Base-by-base conservation (phyloP, 768 basidiomycete species). In the Rhizopogon salebrosus region DNA sequence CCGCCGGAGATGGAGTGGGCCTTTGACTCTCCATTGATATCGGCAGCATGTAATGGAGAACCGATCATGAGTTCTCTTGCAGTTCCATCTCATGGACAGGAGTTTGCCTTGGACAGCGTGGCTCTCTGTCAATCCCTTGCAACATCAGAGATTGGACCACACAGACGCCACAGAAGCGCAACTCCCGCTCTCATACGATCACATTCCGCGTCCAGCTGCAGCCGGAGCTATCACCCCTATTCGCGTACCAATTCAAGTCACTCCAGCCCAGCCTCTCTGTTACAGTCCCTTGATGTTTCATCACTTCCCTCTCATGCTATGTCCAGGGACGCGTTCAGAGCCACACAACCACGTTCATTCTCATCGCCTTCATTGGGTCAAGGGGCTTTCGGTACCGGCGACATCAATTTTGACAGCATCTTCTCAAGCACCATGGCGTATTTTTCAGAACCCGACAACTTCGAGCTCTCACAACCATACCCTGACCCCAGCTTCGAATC, bases 91-190 rank as follows among this genome's bases (percentile, higher is more conserved):
- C 83, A 85, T 61, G 83, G 85, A 65, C 77, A 79, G 42, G 72
- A 73, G 9, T 89, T 89, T 50, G 9, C 20, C 14, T 14, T 34
- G 31, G 87, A 68, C 79, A 84, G 60, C 55, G 68, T 55, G n/a
- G 54, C 64, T 20, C 57, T 66, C 16, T 63, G 61, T 38, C 62
- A 58, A 14, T 61, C 64, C 11, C 48, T 58, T 16, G 61, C 61
- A 53, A 62, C 63, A 10, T 61, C 51, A 6, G 78, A 73, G 11
- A 62, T 77, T n/a, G 85, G 87, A 9, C 84, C 87, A 9, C 75
- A 83, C 41, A 72, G 87, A 48, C 75, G 89, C 41, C 82, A 89
- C 62, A 76, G 88, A 51, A 88, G 86, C 65, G 87, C 86, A 78
- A 91, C 89, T 7, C 88, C 89, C 8, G 83, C 83, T 0, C 56